These are phyloP conservation scores for Aspergillus sp. DNA, from an alignment of 2,329 filamentous ascomycete species.

Conservation along the genomic window DNA sequence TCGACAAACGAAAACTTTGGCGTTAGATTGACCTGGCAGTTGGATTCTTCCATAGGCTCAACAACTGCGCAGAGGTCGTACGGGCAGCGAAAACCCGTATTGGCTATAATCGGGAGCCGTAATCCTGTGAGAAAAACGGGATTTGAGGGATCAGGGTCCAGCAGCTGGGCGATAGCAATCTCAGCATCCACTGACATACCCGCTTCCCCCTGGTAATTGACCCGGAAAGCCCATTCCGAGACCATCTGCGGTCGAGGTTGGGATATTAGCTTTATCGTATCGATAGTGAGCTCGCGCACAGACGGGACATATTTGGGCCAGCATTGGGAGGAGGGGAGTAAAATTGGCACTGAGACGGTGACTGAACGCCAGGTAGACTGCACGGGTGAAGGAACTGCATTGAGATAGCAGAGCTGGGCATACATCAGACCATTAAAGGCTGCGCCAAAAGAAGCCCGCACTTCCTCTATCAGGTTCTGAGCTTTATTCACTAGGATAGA, in stretches of 20 bases:
- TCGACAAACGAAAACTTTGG: background rate
- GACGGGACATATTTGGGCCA: background rate
- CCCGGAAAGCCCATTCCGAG: background rate
- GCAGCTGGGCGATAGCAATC: background rate
- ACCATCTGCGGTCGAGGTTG: background rate
- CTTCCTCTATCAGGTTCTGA: background rate
- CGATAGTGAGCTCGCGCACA: background rate
- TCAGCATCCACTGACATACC: background rate
- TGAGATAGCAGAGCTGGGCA: background rate
- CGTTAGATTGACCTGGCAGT: background rate
- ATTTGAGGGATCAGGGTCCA: background rate
- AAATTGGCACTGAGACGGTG: background rate
- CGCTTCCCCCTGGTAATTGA: background rate
- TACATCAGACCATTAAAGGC: background rate
- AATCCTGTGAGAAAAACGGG: background rate
- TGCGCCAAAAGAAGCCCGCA: background rate
- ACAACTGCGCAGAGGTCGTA: background rate
- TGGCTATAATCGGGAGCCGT: background rate
- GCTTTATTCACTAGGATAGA: background rate
- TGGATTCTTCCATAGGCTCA: background rate
- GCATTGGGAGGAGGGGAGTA: background rate
- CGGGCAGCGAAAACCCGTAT: background rate
- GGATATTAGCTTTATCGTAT: background rate
- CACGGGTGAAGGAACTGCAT: background rate
- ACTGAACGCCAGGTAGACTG: background rate